Conservation (phyloP, 345 rosid genomes). For the Draba incana region DNA sequence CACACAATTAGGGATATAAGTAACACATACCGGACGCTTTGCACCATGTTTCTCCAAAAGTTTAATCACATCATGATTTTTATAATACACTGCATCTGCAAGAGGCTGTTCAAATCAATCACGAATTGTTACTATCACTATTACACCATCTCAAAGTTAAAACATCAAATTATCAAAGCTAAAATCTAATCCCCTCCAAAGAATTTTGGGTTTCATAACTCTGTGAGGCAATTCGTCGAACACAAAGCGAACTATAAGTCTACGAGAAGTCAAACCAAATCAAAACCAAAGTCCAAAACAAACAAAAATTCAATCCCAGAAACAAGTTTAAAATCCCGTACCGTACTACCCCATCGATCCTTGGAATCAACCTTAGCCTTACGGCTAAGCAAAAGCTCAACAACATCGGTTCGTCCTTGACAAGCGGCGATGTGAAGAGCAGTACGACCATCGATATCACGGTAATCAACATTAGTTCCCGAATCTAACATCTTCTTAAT, state of each 20-base stretch:
- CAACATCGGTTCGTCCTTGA: slow-evolving; percentile 66
- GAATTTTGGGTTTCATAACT: background rate
- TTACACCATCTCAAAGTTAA: background rate
- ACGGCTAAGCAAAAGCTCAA: slow-evolving; percentile 48
- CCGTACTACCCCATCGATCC: slow-evolving; percentile 79
- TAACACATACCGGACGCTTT: slow-evolving; percentile 57
- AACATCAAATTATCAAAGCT: background rate
- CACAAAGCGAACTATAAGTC: slow-evolving; percentile 35
- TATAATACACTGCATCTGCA: slow-evolving; percentile 78
- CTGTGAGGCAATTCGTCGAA: slow-evolving; percentile 32
- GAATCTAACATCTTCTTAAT: slow-evolving; percentile 61
- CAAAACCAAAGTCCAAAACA: background rate
- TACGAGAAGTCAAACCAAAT: slow-evolving; percentile 12
- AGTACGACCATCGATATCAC: slow-evolving; percentile 71
- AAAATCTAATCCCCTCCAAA: background rate
- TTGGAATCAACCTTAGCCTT: slow-evolving; percentile 53
- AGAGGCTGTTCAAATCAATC: slow-evolving; percentile 67
- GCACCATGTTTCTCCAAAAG: slow-evolving; percentile 82
- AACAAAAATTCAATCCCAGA: background rate
- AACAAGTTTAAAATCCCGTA: slow-evolving; percentile 11
- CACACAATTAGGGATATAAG: background rate
- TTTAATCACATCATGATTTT: slow-evolving; percentile 68
- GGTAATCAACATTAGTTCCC: slow-evolving; percentile 68
- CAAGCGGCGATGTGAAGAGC: slow-evolving; percentile 83
- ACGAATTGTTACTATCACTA: slow-evolving; percentile 29